A percentile compares a stretch with the other conserved stretches of the same genome.
Evolutionary conservation across 192 early-diverging fungal genomes (phyloP).

Genomic region (Linnemannia exigua): DNA sequence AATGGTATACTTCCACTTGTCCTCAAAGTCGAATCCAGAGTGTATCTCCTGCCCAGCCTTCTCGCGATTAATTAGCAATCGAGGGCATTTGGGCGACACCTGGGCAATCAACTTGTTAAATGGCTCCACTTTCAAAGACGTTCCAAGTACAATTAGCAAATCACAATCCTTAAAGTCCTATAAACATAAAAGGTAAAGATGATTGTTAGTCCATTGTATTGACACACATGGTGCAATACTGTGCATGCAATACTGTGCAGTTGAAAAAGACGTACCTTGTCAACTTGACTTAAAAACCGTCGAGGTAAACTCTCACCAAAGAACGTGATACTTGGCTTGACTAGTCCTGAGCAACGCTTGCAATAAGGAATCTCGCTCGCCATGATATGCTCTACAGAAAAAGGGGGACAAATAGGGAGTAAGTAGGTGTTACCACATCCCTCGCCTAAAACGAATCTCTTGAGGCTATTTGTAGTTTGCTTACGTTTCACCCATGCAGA

Average conservation of each 20-base stretch:
- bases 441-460: neutral
- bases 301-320: conserved; percentile 93
- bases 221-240: too few species aligned
- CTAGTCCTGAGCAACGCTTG: conserved; percentile 72
- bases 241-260: neutral
- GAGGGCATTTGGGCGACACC: conserved; percentile 75
- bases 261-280: conserved; percentile 15
- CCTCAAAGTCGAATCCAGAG: conserved; percentile 88
- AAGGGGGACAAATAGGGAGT: neutral
- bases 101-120: conserved; percentile 85
- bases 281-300: conserved; percentile 70
- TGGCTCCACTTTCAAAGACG: conserved; percentile 90
- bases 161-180: conserved; percentile 86
- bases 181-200: neutral
- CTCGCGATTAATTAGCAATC: conserved; percentile 94
- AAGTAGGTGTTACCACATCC: neutral
- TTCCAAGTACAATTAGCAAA: conserved; percentile 94
- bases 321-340: conserved; percentile 98
- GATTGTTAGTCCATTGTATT: too few species aligned
- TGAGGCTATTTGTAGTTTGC: neutral
- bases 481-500: conserved; percentile 54
- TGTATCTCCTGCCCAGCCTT: conserved; percentile 74
- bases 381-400: conserved; percentile 62
- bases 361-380: conserved; percentile 79
- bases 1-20: conserved; percentile 65